Evolutionary conservation across 768 basidiomycete genomes (phyloP), one percentile per base, ranked within the genome.

Genomic region (Rhizopogon roseolus): DNA sequence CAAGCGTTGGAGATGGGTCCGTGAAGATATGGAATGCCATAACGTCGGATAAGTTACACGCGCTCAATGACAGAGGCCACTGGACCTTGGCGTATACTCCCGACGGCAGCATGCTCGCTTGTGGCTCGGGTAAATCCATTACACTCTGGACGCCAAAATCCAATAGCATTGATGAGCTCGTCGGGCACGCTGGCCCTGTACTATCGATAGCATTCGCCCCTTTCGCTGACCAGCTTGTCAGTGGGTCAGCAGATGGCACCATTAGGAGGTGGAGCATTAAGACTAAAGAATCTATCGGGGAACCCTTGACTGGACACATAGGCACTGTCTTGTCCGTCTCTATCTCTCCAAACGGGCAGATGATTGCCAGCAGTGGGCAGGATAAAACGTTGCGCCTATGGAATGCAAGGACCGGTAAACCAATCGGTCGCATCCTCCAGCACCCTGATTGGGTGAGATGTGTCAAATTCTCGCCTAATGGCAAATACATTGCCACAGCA

Each of bases 391-490:
- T 46, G 17, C 44, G 44, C 19, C 44, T 46, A n/a, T 46, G 44
- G 44, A 46, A 46, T 46, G 34, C 34, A 36, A 61, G 68, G 22
- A 84, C 79, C 0, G 89, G 86, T 16, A 62, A 71, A 43, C 73
- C 93, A n/a, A 79, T 81, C 41, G 90, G 90, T 65, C 75, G 85
- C 25, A 71, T 95, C 52, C 73, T 81, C 42, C 91, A 90, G 0
- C 93, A 95, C 66, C 77, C 77, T 53, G 89, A 94, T 64, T 87
- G 85, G 52, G 92, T 95, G 41, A 93, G 93, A 67, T 88, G 86
- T 46, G 84, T 94, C 5, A 92, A 90, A 27, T 98, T 98, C 71
- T 93, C 92, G 2, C 93, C 93, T 0, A 94, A 97, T 64, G 34
- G 34, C 34, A 11, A 36, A 36, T 36, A 11, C 13, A 5, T 36